A percentile compares a stretch with the other conserved stretches of the same genome.
phyloP scores from a whole-genome alignment of 2,329 filamentous ascomycete species.

The Verticillium albo-atrum region DNA sequence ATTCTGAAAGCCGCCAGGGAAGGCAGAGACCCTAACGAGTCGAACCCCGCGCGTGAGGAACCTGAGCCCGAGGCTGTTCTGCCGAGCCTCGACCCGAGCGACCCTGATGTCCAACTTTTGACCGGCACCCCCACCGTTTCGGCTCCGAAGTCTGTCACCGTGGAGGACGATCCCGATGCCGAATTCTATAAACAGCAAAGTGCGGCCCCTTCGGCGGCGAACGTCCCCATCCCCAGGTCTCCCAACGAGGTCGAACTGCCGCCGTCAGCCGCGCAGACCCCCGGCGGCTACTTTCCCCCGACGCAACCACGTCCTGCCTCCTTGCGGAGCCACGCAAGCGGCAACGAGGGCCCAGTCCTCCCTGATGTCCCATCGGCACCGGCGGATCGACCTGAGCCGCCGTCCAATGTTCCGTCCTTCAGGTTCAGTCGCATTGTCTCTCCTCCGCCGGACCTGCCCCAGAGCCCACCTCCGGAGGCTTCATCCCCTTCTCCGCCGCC shows the following conservation, averaged over 20 bases:
- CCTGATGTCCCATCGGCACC: constrained; percentile 16
- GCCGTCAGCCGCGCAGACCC: constrained; percentile 8
- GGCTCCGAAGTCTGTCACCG: constrained; percentile 34
- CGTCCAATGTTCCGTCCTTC: constrained; percentile 7
- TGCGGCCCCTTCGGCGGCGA: constrained; percentile 18
- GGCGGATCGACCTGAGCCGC: constrained; percentile 9
- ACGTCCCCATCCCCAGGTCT: constrained; percentile 15
- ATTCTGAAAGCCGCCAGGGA: constrained; percentile 90
- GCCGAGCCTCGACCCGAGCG: constrained; percentile 53
- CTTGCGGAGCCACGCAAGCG: constrained; percentile 26
- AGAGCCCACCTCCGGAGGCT: constrained; percentile 5
- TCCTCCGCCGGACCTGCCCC: background rate
- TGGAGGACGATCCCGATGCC: constrained; percentile 50
- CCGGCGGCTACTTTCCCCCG: constrained; percentile 26
- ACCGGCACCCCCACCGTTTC: constrained; percentile 17
- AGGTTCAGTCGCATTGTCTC: constrained; percentile 2
- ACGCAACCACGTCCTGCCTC: constrained; percentile 27
- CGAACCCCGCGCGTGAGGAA: constrained; percentile 68
- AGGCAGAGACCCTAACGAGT: constrained; percentile 85
- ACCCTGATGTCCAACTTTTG: constrained; percentile 59
- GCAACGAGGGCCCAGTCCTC: constrained; percentile 14
- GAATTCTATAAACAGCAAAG: constrained; percentile 16
- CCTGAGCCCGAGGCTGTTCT: constrained; percentile 37
- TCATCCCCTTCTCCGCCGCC: constrained; percentile 8
- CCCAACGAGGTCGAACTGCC: constrained; percentile 12